Percentiles rank a stretch among this genome's conserved stretches.
Evolutionary conservation across 805 yeast genomes (phyloP).

Genomic region (Saccharomycopsis oosterbeekiorum): DNA sequence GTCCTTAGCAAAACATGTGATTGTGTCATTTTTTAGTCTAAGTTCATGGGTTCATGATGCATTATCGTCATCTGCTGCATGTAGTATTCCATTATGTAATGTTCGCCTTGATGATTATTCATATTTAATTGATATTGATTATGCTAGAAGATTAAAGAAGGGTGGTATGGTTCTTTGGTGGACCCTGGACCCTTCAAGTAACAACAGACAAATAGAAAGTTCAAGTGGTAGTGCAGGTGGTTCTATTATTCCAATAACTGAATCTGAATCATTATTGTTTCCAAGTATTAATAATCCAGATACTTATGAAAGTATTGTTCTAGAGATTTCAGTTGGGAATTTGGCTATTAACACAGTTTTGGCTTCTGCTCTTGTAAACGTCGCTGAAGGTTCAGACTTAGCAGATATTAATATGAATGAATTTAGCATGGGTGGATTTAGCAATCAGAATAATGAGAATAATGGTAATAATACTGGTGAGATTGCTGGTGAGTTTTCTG

Average conservation of each 20-base stretch:
- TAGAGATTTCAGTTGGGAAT: slow-evolving; percentile 73
- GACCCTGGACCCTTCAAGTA: slow-evolving; percentile 58
- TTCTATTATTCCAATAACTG: slow-evolving; percentile 31
- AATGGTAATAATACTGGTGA: slow-evolving; percentile 22
- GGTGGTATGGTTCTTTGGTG: slow-evolving; percentile 83
- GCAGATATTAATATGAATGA: slow-evolving; percentile 33
- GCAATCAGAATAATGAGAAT: slow-evolving; percentile 11
- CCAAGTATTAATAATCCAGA: slow-evolving; percentile 72
- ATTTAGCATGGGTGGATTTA: slow-evolving; percentile 2
- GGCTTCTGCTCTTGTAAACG: slow-evolving; percentile 74
- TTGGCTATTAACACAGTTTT: slow-evolving; percentile 78
- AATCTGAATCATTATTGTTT: slow-evolving; percentile 52
- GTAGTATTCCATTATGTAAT: slow-evolving; percentile 82
- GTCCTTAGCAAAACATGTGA: slow-evolving; percentile 49
- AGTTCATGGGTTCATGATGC: slow-evolving; percentile 66
- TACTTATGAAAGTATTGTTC: slow-evolving; percentile 61
- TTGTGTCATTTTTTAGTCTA: slow-evolving; percentile 62
- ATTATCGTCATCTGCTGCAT: slow-evolving; percentile 54
- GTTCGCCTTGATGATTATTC: slow-evolving; percentile 68
- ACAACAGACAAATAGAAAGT: slow-evolving; percentile 41
- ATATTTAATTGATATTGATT: slow-evolving; percentile 73
- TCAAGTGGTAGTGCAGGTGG: slow-evolving; percentile 64
- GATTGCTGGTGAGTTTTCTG: slow-evolving; percentile 42
- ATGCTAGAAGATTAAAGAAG: slow-evolving; percentile 64
- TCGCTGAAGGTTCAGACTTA: slow-evolving; percentile 77